phyloP scores from a whole-genome alignment of 1,139 yeast species.

The Debaryomyces sp. region DNA sequence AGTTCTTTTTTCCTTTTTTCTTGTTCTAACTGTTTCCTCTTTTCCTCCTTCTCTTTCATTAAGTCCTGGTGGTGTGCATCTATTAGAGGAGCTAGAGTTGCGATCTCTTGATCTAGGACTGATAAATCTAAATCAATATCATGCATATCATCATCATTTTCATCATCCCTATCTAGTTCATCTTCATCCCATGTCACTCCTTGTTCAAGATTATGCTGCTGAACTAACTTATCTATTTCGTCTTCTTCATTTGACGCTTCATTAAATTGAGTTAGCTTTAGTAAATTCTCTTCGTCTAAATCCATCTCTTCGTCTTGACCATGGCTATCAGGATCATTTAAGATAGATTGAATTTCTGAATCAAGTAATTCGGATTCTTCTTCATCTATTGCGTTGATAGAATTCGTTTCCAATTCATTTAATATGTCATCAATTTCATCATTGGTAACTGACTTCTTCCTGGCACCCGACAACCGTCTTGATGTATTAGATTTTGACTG shows the following conservation, averaged over 20 bases:
- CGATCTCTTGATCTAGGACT: conserved; percentile 44
- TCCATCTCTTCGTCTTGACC: conserved; percentile 22
- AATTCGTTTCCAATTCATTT: conserved; percentile 39
- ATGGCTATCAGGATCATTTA: conserved; percentile 27
- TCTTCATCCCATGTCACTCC: conserved; percentile 34
- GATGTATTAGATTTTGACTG: conserved; percentile 13
- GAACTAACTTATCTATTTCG: conserved; percentile 38
- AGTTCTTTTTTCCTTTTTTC: conserved; percentile 25
- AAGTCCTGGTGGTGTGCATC: conserved; percentile 38
- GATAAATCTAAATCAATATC: conserved; percentile 31
- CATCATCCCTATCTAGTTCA: conserved; percentile 18
- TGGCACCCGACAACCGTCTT: conserved; percentile 39
- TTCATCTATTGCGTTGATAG: conserved; percentile 40
- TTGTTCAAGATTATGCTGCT: conserved; percentile 38
- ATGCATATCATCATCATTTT: conserved; percentile 4
- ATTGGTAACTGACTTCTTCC: conserved; percentile 42
- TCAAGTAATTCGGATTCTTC: conserved; percentile 39
- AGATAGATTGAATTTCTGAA: conserved; percentile 36
- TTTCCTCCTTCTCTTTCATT: conserved; percentile 26
- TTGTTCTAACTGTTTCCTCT: conserved; percentile 23
- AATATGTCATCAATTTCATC: conserved; percentile 45
- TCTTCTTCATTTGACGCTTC: conserved; percentile 44
- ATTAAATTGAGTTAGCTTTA: conserved; percentile 26
- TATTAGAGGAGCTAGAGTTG: conserved; percentile 41
- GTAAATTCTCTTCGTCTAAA: conserved; percentile 21